Base-by-base conservation (phyloP, 2,329 filamentous ascomycete genomes). In the Lecanosticta acicola region DNA sequence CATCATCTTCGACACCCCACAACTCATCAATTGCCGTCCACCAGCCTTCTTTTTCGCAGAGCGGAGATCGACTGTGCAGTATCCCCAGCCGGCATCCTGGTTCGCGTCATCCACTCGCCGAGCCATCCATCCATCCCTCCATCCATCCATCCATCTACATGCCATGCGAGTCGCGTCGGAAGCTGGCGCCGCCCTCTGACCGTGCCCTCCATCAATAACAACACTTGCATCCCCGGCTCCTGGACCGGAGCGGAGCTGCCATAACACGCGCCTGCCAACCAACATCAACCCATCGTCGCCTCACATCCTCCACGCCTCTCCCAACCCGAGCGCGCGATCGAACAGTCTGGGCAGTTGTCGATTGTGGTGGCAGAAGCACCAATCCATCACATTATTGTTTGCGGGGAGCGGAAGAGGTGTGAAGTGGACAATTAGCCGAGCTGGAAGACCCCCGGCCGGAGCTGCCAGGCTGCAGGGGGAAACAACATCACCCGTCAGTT, bases 401-500 rank as follows among this genome's bases (percentile, higher is more conserved):
- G 24, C 24, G 11, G 24, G 24, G 24, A 29, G 24, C 24, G 24
- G 24, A 29, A 29, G 24, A 7, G 24, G 24, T 29, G 24, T 29
- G 24, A 29, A 11, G 24, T 11, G 24, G 24, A 29, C 24, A 7
- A 29, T 29, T 29, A 29, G 24, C 24, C 16, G 35, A 37, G 9
- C 35, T 37, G 35, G 5, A 16, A 37, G 5, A 3, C 17, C 35
- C 35, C 35, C 35, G 35, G 35, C 19, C 35, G 16, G 24, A 29
- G 24, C 24, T 29, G 24, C 24, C 35, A 19, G 18, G 14, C 17
- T 44, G 42, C 42, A 45, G 42, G 42, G 42, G 42, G 29, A 18
- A 39, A 44, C 14, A 4, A 17, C 8, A 17, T 19, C 14, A 5
- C 35, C 14, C 11, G 5, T 3, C 3, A 16, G 35, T 10, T 19